These are phyloP conservation scores for Proliferodiscus dingleyae DNA, from an alignment of 2,329 filamentous ascomycete species.

Conservation along the genomic window DNA sequence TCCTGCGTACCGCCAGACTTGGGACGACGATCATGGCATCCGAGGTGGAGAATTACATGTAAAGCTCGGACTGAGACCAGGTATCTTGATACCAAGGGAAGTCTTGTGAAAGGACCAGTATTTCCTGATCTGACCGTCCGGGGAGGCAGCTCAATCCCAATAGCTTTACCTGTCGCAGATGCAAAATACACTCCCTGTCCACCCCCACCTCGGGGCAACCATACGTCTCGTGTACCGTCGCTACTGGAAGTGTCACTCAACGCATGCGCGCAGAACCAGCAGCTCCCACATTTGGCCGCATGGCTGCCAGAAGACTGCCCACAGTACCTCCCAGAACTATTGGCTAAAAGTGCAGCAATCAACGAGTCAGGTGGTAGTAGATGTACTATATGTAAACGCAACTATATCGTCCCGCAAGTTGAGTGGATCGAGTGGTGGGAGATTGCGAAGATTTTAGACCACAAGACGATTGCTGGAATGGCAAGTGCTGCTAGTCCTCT, in stretches of 20 bases:
- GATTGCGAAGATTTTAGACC: constrained; percentile 24
- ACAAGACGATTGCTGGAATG: constrained; percentile 6
- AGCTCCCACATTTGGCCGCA: constrained; percentile 22
- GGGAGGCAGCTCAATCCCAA: not conserved
- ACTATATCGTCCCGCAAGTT: constrained; percentile 45
- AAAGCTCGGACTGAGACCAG: constrained; percentile 27
- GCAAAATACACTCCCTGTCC: constrained; percentile 15
- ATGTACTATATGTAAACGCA: constrained; percentile 49
- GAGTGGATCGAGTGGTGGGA: constrained; percentile 63
- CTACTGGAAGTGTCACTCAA: constrained; percentile 28
- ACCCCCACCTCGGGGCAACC: constrained; percentile 14
- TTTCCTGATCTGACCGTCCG: constrained; percentile 13
- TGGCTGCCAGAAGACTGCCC: constrained; percentile 22
- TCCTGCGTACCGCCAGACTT: constrained; percentile 2
- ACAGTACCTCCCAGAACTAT: constrained; percentile 16
- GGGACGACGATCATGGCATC: constrained; percentile 11
- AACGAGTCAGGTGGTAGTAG: constrained; percentile 44
- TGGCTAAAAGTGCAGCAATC: constrained; percentile 32
- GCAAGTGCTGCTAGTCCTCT: constrained; percentile 21
- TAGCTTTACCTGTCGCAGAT: constrained; percentile 16
- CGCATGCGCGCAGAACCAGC: constrained; percentile 20
- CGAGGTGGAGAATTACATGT: constrained; percentile 25
- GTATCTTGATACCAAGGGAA: constrained; percentile 27
- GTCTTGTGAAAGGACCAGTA: constrained; percentile 24
- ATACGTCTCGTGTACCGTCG: constrained; percentile 26